A percentile compares a stretch with the other conserved stretches of the same genome.
Conservation (phyloP, 1,284 basidiomycete genomes). For the Pseudozyma tsukubaensis region DNA sequence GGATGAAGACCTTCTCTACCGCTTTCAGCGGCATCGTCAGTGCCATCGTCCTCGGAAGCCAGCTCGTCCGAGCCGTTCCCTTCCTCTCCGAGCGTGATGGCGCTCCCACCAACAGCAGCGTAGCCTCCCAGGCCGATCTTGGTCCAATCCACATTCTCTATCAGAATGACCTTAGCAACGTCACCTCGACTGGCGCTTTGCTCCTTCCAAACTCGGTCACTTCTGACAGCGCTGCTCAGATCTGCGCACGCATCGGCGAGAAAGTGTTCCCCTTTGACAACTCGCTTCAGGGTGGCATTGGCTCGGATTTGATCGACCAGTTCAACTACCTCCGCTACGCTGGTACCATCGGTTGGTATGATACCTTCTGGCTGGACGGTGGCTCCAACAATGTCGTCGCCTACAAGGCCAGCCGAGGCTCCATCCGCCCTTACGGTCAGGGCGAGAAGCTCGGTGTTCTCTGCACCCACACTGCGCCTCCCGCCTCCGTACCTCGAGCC, state of each 20-base stretch:
- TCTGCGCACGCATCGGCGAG: conserved; percentile 48
- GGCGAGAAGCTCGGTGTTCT: conserved; percentile 44
- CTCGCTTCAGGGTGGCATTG: conserved; percentile 19
- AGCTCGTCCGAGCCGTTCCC: conserved; percentile 11
- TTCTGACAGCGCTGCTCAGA: conserved; percentile 28
- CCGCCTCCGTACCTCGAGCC: conserved; percentile 12
- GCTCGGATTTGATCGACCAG: conserved; percentile 35
- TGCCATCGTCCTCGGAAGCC: conserved; percentile 18
- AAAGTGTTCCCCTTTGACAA: conserved; percentile 40
- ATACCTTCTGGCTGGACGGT: conserved; percentile 29
- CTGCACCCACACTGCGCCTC: conserved; percentile 34
- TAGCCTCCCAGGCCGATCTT: conserved; percentile 19
- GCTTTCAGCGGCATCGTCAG: conserved; percentile 12
- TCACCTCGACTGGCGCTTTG: conserved; percentile 47
- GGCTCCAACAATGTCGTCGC: conserved; percentile 14
- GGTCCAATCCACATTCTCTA: conserved; percentile 50
- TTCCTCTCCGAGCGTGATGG: conserved; percentile 5
- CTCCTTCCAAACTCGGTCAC: conserved; percentile 33
- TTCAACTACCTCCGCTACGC: conserved; percentile 39
- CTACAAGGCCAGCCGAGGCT: conserved; percentile 27
- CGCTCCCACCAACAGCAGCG: neutral
- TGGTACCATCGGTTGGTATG: conserved; percentile 21
- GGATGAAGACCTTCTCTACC: conserved; percentile 20
- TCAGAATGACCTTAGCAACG: conserved; percentile 56
- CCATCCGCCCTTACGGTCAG: conserved; percentile 11